Percentiles rank a stretch among this genome's conserved stretches.
Conservation (phyloP, 2,329 filamentous ascomycete species). For the Hirsutella rhossiliensis region DNA sequence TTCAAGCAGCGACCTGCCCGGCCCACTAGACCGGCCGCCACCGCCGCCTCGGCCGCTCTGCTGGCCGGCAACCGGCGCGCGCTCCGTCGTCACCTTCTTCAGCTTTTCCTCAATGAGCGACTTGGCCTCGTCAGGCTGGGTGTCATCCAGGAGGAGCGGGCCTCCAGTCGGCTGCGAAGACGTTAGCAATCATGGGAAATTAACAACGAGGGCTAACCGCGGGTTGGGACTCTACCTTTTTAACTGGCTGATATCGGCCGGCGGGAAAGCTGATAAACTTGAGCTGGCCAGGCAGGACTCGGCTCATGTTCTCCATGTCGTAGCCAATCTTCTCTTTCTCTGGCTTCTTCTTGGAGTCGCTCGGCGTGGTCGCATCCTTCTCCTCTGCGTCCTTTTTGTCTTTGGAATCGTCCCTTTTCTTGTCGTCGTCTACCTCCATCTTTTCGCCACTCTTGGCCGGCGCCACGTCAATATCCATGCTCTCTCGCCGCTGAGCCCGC, state of each 20-base stretch:
- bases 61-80: conserved; percentile 43
- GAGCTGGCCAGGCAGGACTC: conserved; percentile 82
- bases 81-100: conserved; percentile 61
- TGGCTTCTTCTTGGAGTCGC: conserved; percentile 69
- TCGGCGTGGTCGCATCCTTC: conserved; percentile 40
- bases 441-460: conserved; percentile 57
- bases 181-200: conserved; percentile 10
- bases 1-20: conserved; percentile 24
- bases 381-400: conserved; percentile 52
- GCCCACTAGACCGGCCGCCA: conserved; percentile 19
- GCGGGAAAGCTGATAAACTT: conserved; percentile 92
- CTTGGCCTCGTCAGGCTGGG: conserved; percentile 65
- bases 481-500: conserved; percentile 75
- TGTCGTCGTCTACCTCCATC: conserved; percentile 74
- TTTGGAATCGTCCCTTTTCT: conserved; percentile 38
- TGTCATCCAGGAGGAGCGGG: conserved; percentile 82
- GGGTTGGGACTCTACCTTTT: conserved; percentile 48
- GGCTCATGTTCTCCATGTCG: conserved; percentile 92
- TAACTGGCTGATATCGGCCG: conserved; percentile 83
- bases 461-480: conserved; percentile 85
- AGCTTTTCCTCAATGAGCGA: conserved; percentile 82
- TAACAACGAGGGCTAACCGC: background rate
- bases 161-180: conserved; percentile 69
- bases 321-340: conserved; percentile 97
- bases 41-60: conserved; percentile 12